Evolutionary conservation across 352 stramenopile species (phyloP), one percentile per base, ranked within the genome.

Genomic region (Peronospora belbahrii): DNA sequence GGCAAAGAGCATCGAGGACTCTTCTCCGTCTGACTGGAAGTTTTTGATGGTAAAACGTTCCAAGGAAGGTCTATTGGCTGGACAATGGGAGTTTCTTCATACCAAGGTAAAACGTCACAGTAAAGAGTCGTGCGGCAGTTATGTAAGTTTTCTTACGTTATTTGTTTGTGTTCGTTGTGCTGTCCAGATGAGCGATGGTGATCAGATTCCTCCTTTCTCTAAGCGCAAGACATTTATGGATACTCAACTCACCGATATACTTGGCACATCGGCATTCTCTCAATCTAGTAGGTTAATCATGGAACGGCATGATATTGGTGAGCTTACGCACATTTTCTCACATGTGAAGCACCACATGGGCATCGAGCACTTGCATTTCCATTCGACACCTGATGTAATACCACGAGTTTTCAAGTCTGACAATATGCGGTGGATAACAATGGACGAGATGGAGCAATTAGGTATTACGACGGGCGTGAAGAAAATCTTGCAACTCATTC

Each of bases 301-400:
- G 18, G 28, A 76, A 25, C 73, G 79, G 8, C 50, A 59, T 31
- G 77, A 94, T 33, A 31, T 88, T 1, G 78, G 80, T 25, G 70
- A 88, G 8, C 65, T 95, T 24, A 69, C 73, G 9, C 85, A 95
- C 59, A 70, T 95, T n/a, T 95, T 95, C 51, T 95, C 85, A 6
- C 85, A 95, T 33, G 70, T 94, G 9, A 91, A 89, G 65, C 85
- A 95, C 28, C 70, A 93, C 62, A 95, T 95, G 85, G 77, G 83
- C 42, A 65, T 95, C 20, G 80, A 94, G 53, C 78, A 91, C 42
- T 7, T 94, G 15, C 77, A 89, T 48, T 83, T 89, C 34, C 39
- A 52, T 5, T 41, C 38, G 7, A 36, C 56, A 18, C 71, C 65
- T 4, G 27, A 48, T 6, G n/a, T 65, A 9, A 28, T 58, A 28